A percentile compares a stretch with the other conserved stretches of the same genome.
phyloP scores from a whole-genome alignment of 148 eudicot genomes.

The Nepenthes gracilis region DNA sequence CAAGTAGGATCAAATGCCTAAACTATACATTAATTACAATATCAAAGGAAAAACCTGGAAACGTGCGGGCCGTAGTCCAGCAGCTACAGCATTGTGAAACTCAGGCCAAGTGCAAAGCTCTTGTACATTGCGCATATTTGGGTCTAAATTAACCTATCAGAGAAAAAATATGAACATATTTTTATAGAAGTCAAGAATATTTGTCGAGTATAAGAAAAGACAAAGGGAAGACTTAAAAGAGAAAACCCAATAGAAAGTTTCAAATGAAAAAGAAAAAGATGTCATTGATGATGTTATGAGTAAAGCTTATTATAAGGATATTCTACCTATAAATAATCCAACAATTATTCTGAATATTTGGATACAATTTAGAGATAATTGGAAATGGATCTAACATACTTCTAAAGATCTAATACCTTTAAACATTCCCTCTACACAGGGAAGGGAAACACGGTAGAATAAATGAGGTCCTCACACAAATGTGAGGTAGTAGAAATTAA shows the following conservation, averaged over 20 bases:
- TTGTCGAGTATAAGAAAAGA: neutral
- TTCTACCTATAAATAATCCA: no score
- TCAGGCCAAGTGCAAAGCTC: conserved; percentile 97
- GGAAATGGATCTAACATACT: no score
- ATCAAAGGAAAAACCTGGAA: conserved; percentile 46
- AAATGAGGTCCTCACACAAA: no score
- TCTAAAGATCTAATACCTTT: no score
- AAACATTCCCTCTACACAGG: no score
- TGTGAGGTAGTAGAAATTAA: no score
- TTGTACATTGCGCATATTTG: conserved; percentile 70
- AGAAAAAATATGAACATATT: neutral
- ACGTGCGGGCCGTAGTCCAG: conserved; percentile 78
- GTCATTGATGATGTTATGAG: no score
- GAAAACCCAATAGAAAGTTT: neutral
- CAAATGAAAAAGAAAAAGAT: neutral
- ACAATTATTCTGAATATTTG: no score
- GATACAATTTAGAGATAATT: no score
- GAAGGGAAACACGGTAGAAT: no score
- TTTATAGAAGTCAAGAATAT: no score
- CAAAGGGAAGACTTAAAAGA: neutral
- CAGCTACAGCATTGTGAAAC: conserved; percentile 98
- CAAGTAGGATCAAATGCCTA: neutral
- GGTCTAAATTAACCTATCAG: conserved; percentile 82
- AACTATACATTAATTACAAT: neutral
- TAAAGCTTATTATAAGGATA: no score